phyloP scores from a whole-genome alignment of 208 protist genomes.

The Balamuthia mandrillaris region DNA sequence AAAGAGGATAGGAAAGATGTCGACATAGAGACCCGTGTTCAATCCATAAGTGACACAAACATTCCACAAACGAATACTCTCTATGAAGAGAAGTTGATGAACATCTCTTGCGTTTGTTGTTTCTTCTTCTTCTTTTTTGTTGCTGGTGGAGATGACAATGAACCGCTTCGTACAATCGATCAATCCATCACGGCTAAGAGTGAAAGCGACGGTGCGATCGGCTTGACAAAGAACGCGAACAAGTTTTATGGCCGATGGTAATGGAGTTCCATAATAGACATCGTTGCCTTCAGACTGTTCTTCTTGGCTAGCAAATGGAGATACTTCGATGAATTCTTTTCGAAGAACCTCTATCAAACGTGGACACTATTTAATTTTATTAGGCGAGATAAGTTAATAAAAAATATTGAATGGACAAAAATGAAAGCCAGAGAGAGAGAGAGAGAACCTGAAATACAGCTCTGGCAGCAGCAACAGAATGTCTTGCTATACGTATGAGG shows the following conservation, averaged over 20 bases:
- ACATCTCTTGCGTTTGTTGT: too few relatives aligned
- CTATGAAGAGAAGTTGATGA: conserved; percentile 2
- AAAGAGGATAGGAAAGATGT: not conserved
- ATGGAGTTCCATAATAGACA: not conserved
- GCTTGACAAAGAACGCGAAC: not conserved
- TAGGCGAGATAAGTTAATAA: too few relatives aligned
- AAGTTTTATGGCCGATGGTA: not conserved
- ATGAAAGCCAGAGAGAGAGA: too few relatives aligned
- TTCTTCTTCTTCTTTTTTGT: too few relatives aligned
- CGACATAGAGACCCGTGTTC: not conserved
- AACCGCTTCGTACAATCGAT: not conserved
- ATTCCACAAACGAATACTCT: not conserved
- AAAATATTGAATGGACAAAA: too few relatives aligned
- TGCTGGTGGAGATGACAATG: too few relatives aligned
- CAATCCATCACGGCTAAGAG: not conserved
- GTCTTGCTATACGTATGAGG: not conserved
- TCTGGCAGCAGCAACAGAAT: not conserved
- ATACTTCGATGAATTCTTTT: not conserved
- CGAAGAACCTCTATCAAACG: not conserved
- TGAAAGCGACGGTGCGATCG: not conserved
- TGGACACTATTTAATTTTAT: too few relatives aligned
- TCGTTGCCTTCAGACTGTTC: not conserved
- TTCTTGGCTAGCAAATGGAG: not conserved
- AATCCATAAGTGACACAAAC: not conserved
- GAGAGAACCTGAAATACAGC: too few relatives aligned